Conservation (phyloP, 129 eudicot genomes). For the Escallonia herrerae region DNA sequence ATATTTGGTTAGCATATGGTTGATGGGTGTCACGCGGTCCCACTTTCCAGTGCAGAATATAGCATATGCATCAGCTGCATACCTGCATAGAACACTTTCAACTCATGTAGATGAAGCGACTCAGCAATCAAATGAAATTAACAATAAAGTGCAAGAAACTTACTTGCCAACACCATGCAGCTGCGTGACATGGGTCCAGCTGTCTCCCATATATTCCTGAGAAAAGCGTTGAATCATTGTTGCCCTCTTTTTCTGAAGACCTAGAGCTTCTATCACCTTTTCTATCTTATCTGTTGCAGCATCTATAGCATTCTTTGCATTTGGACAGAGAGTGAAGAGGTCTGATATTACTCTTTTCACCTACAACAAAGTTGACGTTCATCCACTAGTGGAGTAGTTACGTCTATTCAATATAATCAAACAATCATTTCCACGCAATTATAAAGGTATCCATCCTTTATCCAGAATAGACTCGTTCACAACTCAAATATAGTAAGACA, state of each 20-base stretch:
- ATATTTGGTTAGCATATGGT: constrained; percentile 72
- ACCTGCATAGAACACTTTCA: constrained; percentile 24
- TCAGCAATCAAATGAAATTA: not conserved
- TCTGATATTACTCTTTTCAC: constrained; percentile 41
- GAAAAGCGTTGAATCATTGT: constrained; percentile 40
- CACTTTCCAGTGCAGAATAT: constrained; percentile 81
- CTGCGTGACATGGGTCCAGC: constrained; percentile 69
- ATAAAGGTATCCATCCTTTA: no score
- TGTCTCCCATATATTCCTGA: constrained; percentile 35
- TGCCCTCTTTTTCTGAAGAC: constrained; percentile 45
- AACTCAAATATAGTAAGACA: no score
- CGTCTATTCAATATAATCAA: not conserved
- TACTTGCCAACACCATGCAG: constrained; percentile 76
- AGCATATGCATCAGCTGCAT: constrained; percentile 97
- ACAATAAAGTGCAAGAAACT: constrained; percentile 9
- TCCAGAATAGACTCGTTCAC: no score
- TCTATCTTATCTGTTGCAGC: constrained; percentile 27
- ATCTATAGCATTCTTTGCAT: constrained; percentile 54
- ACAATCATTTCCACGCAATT: no score
- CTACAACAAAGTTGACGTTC: constrained; percentile 16
- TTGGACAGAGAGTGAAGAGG: constrained; percentile 60
- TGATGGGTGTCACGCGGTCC: constrained; percentile 53
- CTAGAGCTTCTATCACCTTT: constrained; percentile 42
- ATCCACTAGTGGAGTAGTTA: not conserved
- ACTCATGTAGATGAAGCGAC: not conserved